phyloP scores from a whole-genome alignment of 2,329 filamentous ascomycete genomes.

The Sporothrix brasiliensis region DNA sequence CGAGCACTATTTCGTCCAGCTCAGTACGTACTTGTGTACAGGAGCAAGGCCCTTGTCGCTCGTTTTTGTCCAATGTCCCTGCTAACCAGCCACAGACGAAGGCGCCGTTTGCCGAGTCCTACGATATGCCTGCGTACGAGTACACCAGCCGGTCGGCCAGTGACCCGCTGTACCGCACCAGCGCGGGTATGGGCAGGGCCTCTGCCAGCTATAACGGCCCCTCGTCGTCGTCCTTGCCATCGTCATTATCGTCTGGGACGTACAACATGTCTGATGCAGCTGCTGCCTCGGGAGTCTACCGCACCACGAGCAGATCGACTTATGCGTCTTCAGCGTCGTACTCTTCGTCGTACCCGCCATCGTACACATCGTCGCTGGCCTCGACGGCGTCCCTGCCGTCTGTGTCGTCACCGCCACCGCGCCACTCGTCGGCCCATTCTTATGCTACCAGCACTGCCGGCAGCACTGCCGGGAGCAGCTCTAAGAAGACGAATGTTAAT shows the following conservation, averaged over 20 bases:
- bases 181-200: background rate
- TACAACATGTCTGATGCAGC: slow-evolving; percentile 1
- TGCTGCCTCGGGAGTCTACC: slow-evolving; percentile 1
- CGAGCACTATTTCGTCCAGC: slow-evolving; percentile 17
- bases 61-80: background rate
- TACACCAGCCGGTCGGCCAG: slow-evolving; percentile 16
- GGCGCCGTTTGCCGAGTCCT: slow-evolving; percentile 5
- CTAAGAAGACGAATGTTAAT: slow-evolving; percentile 36
- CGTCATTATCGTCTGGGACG: background rate
- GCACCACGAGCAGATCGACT: slow-evolving; percentile 5
- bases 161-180: slow-evolving; percentile 15
- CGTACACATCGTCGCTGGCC: background rate
- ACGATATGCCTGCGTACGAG: slow-evolving; percentile 15
- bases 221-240: background rate
- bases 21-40: background rate
- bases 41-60: background rate
- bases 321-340: background rate
- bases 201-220: background rate
- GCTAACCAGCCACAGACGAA: slow-evolving; percentile 2
- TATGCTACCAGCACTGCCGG: slow-evolving; percentile 8
- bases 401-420: background rate
- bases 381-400: slow-evolving; percentile 4
- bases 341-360: slow-evolving; percentile 4
- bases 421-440: background rate
- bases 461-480: background rate